Evolutionary conservation across 1,284 basidiomycete species (phyloP).

Genomic region (Fereydounia khargensis): DNA sequence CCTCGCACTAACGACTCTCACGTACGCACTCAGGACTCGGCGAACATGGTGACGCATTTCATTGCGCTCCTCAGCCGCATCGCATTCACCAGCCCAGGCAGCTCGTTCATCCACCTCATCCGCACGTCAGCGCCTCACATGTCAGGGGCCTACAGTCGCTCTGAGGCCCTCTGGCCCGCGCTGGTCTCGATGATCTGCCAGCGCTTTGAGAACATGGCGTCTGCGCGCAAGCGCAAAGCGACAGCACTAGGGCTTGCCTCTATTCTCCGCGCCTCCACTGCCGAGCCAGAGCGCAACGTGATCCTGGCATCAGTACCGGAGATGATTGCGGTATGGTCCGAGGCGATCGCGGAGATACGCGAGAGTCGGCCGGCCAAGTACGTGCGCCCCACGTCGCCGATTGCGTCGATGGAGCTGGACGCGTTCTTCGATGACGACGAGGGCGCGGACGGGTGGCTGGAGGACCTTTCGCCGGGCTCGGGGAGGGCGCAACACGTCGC

Average conservation of each 20-base stretch:
- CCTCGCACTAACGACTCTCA: conserved; percentile 10
- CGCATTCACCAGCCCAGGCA: conserved; percentile 21
- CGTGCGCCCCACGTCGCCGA: conserved; percentile 22
- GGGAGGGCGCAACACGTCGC: conserved; percentile 30
- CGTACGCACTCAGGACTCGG: conserved; percentile 38
- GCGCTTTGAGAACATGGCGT: conserved; percentile 48
- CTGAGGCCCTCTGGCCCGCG: conserved; percentile 14
- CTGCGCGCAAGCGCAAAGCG: conserved; percentile 38
- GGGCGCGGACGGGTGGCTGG: conserved; percentile 31
- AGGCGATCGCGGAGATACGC: conserved; percentile 42
- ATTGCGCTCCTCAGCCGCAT: conserved; percentile 44
- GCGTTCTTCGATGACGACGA: conserved; percentile 25
- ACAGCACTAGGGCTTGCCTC: conserved; percentile 42
- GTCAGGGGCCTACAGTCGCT: conserved; percentile 5
- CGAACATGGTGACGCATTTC: conserved; percentile 40
- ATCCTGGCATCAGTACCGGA: conserved; percentile 27
- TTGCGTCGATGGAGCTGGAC: conserved; percentile 29
- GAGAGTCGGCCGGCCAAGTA: conserved; percentile 25
- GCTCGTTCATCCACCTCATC: conserved; percentile 37
- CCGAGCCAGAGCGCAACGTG: not conserved
- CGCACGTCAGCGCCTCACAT: conserved; percentile 14
- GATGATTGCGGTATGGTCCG: conserved; percentile 48
- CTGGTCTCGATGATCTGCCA: conserved; percentile 26
- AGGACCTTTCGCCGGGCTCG: conserved; percentile 44
- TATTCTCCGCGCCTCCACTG: conserved; percentile 14